Evolutionary conservation across 805 yeast genomes (phyloP), one percentile per base, ranked within the genome.

Genomic region (Ogataea wickerhamii): DNA sequence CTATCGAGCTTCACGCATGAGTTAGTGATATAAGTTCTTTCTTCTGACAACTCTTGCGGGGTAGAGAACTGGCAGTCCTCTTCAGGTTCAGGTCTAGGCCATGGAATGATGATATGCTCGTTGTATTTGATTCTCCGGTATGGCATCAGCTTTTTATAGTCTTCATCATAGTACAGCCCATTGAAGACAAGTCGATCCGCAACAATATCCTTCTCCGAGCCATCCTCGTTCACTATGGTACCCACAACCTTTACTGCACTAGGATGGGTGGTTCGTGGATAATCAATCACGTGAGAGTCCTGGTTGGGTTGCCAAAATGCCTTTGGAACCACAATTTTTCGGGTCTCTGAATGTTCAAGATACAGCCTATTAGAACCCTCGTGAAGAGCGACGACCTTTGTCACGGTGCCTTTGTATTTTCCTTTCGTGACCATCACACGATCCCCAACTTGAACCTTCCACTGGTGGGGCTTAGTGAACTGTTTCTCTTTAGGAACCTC

Each of bases 231-330:
- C 37, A 70, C 77, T 34, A 86, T 72, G 46, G 83, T 84, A 18
- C 91, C 89, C 2, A 91, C 93, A 34, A 91, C 73, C 55, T 81
- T 80, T 41, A 89, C 66, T 47, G 81, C 76, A 18, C 67, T 65
- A 44, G 74, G 71, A 25, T 77, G 74, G 20, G 86, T 71, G 4
- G 80, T 72, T 26, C 66, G 66, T 26, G 95, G 95, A 52, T 76
- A 74, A 24, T 81, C 80, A 18, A 82, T 67, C 30, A 87, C 77
- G 49, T 87, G 91, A 29, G 82, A 74, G 17, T 69, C 70, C 56
- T 84, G 93, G 24, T 82, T 81, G 30, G 75, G 79, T 27, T 73
- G 68, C 94, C 95, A 86, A 51, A 74, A 71, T 35, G 70, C 68
- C 50, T 78, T 79, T 19, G 96, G 95, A 32, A 87, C 71, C 25